Evolutionary conservation across 345 rosid genomes (phyloP), one percentile per base, ranked within the genome.

Genomic region (Camelina neglecta): DNA sequence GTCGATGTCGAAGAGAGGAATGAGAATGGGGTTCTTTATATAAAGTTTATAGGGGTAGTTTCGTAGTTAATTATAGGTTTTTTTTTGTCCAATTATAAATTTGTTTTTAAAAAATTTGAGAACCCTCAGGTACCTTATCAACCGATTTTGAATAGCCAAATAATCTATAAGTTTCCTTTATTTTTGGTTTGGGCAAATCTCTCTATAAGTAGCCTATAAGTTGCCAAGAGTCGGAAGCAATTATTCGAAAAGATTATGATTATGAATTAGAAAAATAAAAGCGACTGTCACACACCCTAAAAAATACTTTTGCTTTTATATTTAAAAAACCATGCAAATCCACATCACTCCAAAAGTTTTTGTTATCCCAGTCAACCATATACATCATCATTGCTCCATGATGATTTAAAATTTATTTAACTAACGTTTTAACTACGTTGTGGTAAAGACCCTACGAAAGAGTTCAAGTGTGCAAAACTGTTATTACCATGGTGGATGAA

Each of bases 181-280:
- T 29, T 29, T 29, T 29, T 4, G 4, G 5, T 29, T 29, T 29
- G 31, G 31, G 31, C 31, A 29, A 29, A 29, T 29, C 31, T 29
- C 31, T 29, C 31, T 29, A 29, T 29, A 29, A 29, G 31, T 29
- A 29, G 31, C 16, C 23, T 36, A 61, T 61, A 42, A 44, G 65
- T 73, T 73, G 55, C 48, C 71, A 64, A 65, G 64, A 55, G 64
- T 21, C 57, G 18, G 16, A 55, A 47, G 39, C 66, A 65, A 65
- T 44, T 65, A 47, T 66, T 66, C 72, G 72, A 48, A 36, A 58
- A 48, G 18, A 48, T 23, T 66, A 66, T 74, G 78, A 75, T 75
- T 58, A 49, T 67, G 51, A 58, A 56, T 67, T 58, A 18, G 78
- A 66, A 62, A 74, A 39, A 35, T 33, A 57, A 74, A 13, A 44